Evolutionary conservation across 495 filamentous ascomycete species (phyloP).

Genomic region (Xylaria scruposa): DNA sequence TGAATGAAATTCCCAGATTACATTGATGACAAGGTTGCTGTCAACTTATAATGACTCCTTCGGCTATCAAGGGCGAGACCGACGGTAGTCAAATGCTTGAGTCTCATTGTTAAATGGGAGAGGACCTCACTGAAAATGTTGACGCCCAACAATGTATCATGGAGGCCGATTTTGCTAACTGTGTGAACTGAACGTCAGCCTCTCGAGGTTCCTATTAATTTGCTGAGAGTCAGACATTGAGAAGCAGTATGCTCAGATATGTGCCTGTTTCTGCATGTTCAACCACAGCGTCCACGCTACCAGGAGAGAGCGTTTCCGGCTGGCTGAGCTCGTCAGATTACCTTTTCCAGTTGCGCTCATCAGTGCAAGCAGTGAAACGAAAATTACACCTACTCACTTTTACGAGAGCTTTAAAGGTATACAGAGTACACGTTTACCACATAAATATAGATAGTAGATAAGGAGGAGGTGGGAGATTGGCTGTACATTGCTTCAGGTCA

Average conservation of each 20-base stretch:
- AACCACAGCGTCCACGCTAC: slow-evolving; percentile 18
- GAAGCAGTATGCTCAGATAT: slow-evolving; percentile 23
- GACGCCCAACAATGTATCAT: neutral
- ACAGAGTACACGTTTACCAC: neutral
- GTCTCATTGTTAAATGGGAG: neutral
- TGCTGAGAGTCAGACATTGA: neutral
- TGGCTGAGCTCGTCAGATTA: slow-evolving; percentile 29
- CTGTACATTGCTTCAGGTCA: slow-evolving; percentile 81
- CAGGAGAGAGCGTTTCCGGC: neutral
- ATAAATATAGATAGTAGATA: neutral
- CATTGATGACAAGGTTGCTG: neutral
- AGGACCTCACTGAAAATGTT: too few species aligned
- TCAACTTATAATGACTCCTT: neutral
- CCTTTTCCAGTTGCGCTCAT: slow-evolving; percentile 24
- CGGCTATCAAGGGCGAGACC: neutral
- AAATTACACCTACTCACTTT: slow-evolving; percentile 17
- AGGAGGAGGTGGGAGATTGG: neutral
- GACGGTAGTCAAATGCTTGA: neutral
- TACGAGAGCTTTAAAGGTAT: neutral
- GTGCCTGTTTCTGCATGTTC: slow-evolving; percentile 28
- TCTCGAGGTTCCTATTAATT: neutral
- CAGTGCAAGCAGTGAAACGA: slow-evolving; percentile 16
- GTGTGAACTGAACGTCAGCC: neutral
- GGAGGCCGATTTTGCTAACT: neutral
- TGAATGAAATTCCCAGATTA: slow-evolving; percentile 4